Percentiles rank a stretch among this genome's conserved stretches.
Evolutionary conservation across 2,329 filamentous ascomycete genomes (phyloP).

Genomic region (Annulohypoxylon truncatum): DNA sequence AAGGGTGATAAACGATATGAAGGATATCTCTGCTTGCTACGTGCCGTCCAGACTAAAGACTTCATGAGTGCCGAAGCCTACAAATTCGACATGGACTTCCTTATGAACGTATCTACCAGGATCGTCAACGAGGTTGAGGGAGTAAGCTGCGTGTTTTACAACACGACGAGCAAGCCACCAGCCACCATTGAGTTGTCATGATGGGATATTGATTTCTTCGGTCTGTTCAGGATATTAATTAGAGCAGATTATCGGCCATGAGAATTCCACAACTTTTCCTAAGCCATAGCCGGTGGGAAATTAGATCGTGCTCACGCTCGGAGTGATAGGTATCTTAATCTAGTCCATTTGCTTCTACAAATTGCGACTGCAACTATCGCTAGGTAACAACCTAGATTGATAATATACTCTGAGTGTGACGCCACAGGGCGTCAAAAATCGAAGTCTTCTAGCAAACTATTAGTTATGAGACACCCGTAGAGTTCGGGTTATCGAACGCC

Average conservation of each 20-base stretch:
- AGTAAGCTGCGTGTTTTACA: conserved; percentile 77
- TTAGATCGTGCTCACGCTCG: background rate
- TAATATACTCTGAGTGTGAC: background rate
- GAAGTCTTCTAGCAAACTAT: background rate
- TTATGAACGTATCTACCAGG: conserved; percentile 72
- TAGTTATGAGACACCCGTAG: background rate
- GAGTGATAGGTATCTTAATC: background rate
- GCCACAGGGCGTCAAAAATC: background rate
- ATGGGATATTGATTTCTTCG: background rate
- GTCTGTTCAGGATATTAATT: background rate
- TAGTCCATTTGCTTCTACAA: background rate
- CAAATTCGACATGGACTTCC: conserved; percentile 72
- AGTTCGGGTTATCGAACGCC: background rate
- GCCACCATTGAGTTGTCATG: background rate
- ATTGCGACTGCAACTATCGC: background rate
- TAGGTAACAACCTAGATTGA: background rate
- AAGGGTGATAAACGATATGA: conserved; percentile 10
- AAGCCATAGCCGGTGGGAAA: background rate
- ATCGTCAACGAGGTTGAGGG: conserved; percentile 83
- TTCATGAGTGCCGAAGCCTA: conserved; percentile 83
- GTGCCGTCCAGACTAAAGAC: conserved; percentile 58
- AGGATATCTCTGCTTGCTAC: conserved; percentile 41
- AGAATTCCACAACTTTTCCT: background rate
- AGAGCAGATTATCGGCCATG: background rate
- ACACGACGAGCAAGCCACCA: conserved; percentile 62